phyloP scores from a whole-genome alignment of 1,139 yeast genomes.

The Saccharomyces pastorianus region DNA sequence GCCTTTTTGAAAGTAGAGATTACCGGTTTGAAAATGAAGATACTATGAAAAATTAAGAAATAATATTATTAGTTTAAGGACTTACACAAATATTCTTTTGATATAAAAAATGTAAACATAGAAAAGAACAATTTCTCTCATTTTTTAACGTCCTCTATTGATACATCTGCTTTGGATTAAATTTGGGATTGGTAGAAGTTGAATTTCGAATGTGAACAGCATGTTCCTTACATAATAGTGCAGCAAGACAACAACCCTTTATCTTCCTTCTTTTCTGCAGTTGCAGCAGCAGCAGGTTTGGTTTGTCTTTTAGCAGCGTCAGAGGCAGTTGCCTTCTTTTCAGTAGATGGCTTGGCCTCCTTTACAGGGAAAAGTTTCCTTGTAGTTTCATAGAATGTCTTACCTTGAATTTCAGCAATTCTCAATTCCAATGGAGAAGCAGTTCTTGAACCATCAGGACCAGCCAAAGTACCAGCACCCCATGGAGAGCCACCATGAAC shows the following conservation, averaged over 20 bases:
- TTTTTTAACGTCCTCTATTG: neutral
- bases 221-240: constrained; percentile 17
- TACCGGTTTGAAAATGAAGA: neutral
- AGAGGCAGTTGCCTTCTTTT: constrained; percentile 6
- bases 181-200: neutral
- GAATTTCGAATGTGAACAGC: neutral
- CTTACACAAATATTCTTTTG: neutral
- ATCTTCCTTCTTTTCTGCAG: constrained; percentile 10
- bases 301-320: constrained; percentile 7
- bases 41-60: neutral
- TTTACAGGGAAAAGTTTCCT: constrained; percentile 11
- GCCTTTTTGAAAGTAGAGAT: no score
- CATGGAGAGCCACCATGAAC: constrained; percentile 69
- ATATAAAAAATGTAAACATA: neutral
- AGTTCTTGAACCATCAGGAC: constrained; percentile 57
- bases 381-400: constrained; percentile 45
- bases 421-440: constrained; percentile 53
- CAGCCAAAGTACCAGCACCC: constrained; percentile 67
- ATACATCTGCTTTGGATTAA: neutral
- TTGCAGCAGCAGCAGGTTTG: constrained; percentile 6
- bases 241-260: constrained; percentile 20
- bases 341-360: constrained; percentile 3
- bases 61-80: neutral
- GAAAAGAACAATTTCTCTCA: no score
- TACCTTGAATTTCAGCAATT: constrained; percentile 58